Conservation (phyloP, 805 yeast genomes). For the Wickerhamomyces mucosus region DNA sequence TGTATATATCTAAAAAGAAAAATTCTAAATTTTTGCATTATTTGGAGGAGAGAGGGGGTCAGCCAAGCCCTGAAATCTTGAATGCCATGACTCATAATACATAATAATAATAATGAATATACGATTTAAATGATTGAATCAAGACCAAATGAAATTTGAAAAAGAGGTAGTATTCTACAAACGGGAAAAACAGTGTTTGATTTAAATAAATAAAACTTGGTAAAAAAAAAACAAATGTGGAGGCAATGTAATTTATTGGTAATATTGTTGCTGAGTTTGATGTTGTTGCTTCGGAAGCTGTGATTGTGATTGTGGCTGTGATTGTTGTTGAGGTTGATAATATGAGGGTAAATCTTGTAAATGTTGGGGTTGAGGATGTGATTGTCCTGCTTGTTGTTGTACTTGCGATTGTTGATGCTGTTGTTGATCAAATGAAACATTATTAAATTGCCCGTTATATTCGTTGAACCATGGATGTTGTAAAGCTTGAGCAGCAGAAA, state of each 20-base stretch:
- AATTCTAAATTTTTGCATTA: constrained; percentile 6
- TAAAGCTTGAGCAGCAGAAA: constrained; percentile 88
- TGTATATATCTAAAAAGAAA: constrained; percentile 4
- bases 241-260: constrained; percentile 3
- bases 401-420: constrained; percentile 2
- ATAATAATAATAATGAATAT: background rate
- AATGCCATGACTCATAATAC: background rate
- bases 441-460: constrained; percentile 28
- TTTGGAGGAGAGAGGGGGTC: constrained; percentile 14
- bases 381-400: constrained; percentile 3
- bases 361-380: constrained; percentile 1
- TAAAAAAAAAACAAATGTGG: background rate
- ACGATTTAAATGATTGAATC: too few species aligned
- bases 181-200: background rate
- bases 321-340: constrained; percentile 6
- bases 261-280: constrained; percentile 5
- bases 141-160: background rate
- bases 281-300: constrained; percentile 6
- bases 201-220: background rate
- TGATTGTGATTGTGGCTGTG: constrained; percentile 7
- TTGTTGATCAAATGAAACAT: constrained; percentile 1
- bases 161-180: background rate
- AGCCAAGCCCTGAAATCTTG: constrained; percentile 13
- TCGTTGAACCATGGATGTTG: constrained; percentile 90
- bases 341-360: constrained; percentile 2